Evolutionary conservation across 2,329 filamentous ascomycete genomes (phyloP).

Genomic region (Fusarium protoensiforme): DNA sequence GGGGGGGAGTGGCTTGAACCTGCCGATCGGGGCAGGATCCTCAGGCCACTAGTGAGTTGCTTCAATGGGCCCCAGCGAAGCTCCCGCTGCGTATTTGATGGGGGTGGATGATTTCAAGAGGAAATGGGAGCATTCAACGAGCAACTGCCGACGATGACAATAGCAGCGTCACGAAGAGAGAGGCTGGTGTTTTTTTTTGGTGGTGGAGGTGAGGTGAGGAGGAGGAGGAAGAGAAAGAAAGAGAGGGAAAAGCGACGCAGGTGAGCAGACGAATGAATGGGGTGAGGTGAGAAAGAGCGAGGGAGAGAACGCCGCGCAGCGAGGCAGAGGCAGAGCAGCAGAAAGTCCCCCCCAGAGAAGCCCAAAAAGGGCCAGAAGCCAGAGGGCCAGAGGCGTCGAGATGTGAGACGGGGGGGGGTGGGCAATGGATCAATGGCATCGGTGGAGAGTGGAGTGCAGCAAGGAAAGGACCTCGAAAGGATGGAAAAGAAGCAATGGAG

Average conservation of each 20-base stretch:
- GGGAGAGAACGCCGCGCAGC: conserved; percentile 2
- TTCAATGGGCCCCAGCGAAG: conserved; percentile 38
- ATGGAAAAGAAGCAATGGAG: conserved; percentile 40
- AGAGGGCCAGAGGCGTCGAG: conserved; percentile 25
- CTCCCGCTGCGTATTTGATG: conserved; percentile 35
- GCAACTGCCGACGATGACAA: conserved; percentile 8
- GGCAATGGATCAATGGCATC: conserved; percentile 28
- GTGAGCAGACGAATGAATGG: conserved; percentile 34
- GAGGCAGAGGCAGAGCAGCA: conserved; percentile 4
- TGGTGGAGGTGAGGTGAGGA: not conserved
- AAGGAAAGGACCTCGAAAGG: conserved; percentile 29
- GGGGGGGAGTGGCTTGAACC: conserved; percentile 47
- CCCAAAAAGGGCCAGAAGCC: conserved; percentile 23
- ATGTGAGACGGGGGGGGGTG: conserved; percentile 34
- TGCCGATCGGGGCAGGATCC: conserved; percentile 50
- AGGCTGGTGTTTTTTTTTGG: conserved; percentile 6
- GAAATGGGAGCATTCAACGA: conserved; percentile 5
- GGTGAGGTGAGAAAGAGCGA: conserved; percentile 34
- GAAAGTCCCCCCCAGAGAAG: conserved; percentile 22
- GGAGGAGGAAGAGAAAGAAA: conserved; percentile 14
- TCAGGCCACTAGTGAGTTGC: conserved; percentile 45
- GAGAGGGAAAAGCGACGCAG: conserved; percentile 30
- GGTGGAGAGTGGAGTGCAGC: conserved; percentile 28
- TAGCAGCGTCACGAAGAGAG: not conserved
- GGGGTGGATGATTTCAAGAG: conserved; percentile 14